Conservation (phyloP, 2,329 filamentous ascomycete species). For the Aspergillus alliaceus region DNA sequence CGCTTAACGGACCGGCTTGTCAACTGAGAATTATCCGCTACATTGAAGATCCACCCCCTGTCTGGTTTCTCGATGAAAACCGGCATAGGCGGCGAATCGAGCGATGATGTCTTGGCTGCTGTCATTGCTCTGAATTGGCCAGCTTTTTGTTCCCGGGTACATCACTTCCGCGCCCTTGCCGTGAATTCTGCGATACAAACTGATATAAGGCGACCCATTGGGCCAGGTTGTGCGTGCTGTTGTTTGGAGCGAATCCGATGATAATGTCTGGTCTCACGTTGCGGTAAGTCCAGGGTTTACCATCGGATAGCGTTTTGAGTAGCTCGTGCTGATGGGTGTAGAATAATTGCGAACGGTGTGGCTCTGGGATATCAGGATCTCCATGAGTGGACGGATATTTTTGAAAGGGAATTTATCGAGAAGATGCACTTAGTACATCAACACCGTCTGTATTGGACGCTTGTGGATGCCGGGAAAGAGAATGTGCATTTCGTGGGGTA, state of each 20-base stretch:
- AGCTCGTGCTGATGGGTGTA: constrained; percentile 6
- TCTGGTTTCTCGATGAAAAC: background rate
- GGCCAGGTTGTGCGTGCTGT: constrained; percentile 3
- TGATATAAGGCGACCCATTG: constrained; percentile 3
- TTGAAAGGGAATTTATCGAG: constrained; percentile 2
- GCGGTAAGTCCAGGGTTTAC: constrained; percentile 1
- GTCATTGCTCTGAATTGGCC: background rate
- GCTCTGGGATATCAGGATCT: constrained; percentile 1
- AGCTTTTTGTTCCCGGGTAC: constrained; percentile 6
- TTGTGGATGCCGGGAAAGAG: background rate
- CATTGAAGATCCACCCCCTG: background rate
- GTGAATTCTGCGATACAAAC: background rate
- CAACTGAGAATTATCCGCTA: background rate
- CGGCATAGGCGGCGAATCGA: background rate
- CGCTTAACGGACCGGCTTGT: background rate
- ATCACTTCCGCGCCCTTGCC: background rate
- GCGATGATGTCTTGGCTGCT: constrained; percentile 2
- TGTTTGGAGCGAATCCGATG: constrained; percentile 6
- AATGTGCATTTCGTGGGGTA: background rate
- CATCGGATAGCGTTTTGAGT: background rate
- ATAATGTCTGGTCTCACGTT: constrained; percentile 5
- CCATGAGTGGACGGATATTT: constrained; percentile 1
- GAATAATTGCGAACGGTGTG: constrained; percentile 1
- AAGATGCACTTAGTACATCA: constrained; percentile 4
- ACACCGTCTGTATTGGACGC: background rate